Evolutionary conservation across 1,284 basidiomycete genomes (phyloP).

Genomic region (Rhodotorula sp.): DNA sequence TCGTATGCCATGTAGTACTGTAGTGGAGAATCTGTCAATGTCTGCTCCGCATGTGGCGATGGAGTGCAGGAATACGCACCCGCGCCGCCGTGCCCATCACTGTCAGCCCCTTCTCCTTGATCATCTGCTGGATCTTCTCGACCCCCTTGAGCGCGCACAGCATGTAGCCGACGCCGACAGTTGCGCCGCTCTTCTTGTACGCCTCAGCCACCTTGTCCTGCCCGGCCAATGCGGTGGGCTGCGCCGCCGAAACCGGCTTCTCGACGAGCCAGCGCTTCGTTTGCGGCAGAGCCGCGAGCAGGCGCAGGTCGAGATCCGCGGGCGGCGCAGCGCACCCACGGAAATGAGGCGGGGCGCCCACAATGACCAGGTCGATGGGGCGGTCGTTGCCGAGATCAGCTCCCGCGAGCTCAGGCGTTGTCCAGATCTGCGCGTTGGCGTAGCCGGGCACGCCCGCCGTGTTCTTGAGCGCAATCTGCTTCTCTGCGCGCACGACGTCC

Average conservation of each 20-base stretch:
- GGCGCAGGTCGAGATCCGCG: slow-evolving; percentile 83
- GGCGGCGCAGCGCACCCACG: slow-evolving; percentile 74
- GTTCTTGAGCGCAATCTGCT: slow-evolving; percentile 28
- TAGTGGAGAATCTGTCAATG: background rate
- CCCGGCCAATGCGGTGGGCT: slow-evolving; percentile 27
- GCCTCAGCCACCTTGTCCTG: slow-evolving; percentile 30
- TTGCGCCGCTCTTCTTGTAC: slow-evolving; percentile 18
- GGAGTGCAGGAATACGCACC: slow-evolving; percentile 59
- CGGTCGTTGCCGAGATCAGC: slow-evolving; percentile 5
- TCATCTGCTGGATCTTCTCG: slow-evolving; percentile 94
- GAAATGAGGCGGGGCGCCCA: slow-evolving; percentile 91
- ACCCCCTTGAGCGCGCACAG: slow-evolving; percentile 87
- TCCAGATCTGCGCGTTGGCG: slow-evolving; percentile 16
- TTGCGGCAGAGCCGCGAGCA: slow-evolving; percentile 60
- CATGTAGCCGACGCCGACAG: slow-evolving; percentile 61
- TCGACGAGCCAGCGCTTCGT: slow-evolving; percentile 42
- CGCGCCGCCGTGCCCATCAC: slow-evolving; percentile 65
- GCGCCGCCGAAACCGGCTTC: slow-evolving; percentile 46
- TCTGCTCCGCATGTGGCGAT: slow-evolving; percentile 61
- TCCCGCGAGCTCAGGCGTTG: slow-evolving; percentile 23
- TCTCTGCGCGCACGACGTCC: slow-evolving; percentile 21
- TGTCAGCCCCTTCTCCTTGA: slow-evolving; percentile 85
- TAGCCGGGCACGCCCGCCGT: slow-evolving; percentile 22
- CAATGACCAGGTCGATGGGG: slow-evolving; percentile 59
- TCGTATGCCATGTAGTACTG: slow-evolving; percentile 67